Evolutionary conservation across 257 asterid species (phyloP), one percentile per base, ranked within the genome.

Genomic region (Salvia splendens): DNA sequence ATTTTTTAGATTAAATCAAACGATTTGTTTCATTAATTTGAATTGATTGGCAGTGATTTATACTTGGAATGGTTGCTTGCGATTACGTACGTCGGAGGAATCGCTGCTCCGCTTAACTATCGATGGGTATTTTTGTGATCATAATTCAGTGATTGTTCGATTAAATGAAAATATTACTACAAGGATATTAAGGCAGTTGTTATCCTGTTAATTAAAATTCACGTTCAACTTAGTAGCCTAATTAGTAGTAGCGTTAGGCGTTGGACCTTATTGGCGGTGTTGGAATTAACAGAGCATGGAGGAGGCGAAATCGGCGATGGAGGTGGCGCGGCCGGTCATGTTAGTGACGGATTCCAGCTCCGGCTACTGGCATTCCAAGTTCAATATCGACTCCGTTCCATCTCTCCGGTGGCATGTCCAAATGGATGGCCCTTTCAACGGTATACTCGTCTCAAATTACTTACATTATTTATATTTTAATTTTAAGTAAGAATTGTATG

Each of bases 21-120:
- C n/a, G n/a, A n/a, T n/a, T n/a, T n/a, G n/a, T n/a, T n/a, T n/a
- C n/a, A n/a, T n/a, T n/a, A n/a, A n/a, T n/a, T n/a, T n/a, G n/a
- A n/a, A n/a, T n/a, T n/a, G n/a, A n/a, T n/a, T 65, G 36, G 12
- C 88, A 87, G 98, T 71, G 97, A 89, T 76, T 70, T 83, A 54
- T 87, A 83, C 63, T 63, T 92, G 90, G 95, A 92, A 79, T 92
- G 98, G 97, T 68, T 89, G 65, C 91, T 92, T 72, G 98, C 95
- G 24, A 77, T 92, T 60, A 75, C 97, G 45, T 86, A 81, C 73
- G 91, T 84, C 15, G 98, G 98, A 74, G 97, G 92, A 67, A 85
- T 92, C 30, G 87, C 84, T 57, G 96, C 98, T 74, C 97, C 98
- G 3, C 87, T 92, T 68, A 92, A 89, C 73, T 89, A 89, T 65